Evolutionary conservation across 176 grass and related monocot species (phyloP).

Genomic region (Coix lacrymajobi): DNA sequence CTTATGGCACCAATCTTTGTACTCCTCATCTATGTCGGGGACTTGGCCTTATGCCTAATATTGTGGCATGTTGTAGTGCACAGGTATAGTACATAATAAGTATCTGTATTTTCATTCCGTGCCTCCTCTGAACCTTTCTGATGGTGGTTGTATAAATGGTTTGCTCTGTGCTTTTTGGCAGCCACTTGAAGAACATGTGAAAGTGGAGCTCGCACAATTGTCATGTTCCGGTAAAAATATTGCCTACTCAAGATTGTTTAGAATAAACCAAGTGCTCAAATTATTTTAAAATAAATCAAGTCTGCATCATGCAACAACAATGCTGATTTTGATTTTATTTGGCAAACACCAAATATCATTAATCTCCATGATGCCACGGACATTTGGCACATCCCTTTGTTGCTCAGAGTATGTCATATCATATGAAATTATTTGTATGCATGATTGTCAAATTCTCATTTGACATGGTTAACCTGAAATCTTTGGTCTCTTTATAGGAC

Average conservation of each 20-base stretch:
- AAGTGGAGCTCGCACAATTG: conserved; percentile 78
- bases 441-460: background rate
- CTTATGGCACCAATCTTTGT: too few species aligned
- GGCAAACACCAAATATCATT: too few species aligned
- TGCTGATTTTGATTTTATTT: conserved; percentile 22
- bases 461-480: conserved; percentile 1
- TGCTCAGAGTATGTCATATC: conserved; percentile 97
- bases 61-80: too few species aligned
- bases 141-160: background rate
- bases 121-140: too few species aligned
- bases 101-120: too few species aligned
- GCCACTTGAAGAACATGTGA: conserved; percentile 79
- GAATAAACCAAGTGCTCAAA: too few species aligned
- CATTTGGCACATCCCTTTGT: conserved; percentile 87
- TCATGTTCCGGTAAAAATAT: conserved; percentile 58
- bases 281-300: too few species aligned
- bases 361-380: conserved; percentile 92
- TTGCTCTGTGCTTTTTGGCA: conserved; percentile 41
- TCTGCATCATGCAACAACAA: background rate
- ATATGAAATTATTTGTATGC: too few species aligned
- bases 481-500: conserved; percentile 37
- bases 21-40: too few species aligned
- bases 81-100: too few species aligned
- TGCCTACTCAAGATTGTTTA: too few species aligned
- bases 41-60: too few species aligned